phyloP scores from a whole-genome alignment of 2,329 filamentous ascomycete genomes.

The Zopfia rhizophila region DNA sequence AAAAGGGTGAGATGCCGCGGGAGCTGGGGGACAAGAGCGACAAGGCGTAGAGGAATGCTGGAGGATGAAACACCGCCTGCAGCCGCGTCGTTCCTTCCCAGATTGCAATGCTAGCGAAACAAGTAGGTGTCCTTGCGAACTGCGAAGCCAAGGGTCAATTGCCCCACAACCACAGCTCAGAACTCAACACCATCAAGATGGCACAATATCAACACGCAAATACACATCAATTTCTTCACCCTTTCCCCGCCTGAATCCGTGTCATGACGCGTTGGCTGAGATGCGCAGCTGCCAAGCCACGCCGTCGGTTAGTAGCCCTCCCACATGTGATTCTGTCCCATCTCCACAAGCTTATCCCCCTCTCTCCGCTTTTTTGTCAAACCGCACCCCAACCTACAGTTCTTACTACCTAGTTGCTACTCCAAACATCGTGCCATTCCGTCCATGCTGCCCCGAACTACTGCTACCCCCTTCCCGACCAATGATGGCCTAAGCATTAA shows the following conservation, averaged over 20 bases:
- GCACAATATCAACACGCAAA: constrained; percentile 2
- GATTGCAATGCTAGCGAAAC: no score
- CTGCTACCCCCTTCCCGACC: constrained; percentile 10
- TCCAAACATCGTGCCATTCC: constrained; percentile 17
- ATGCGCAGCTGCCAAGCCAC: constrained; percentile 24
- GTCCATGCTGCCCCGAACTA: constrained; percentile 17
- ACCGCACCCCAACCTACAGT: constrained; percentile 22
- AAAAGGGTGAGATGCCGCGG: constrained; percentile 53
- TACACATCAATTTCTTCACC: constrained; percentile 13
- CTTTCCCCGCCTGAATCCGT: constrained; percentile 4
- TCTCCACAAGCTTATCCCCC: constrained; percentile 25
- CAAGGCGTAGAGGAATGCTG: constrained; percentile 31
- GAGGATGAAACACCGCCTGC: no score
- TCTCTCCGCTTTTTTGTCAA: constrained; percentile 34
- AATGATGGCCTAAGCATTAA: constrained; percentile 20
- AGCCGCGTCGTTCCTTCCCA: no score
- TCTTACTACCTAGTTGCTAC: constrained; percentile 2
- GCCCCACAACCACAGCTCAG: constrained; percentile 21
- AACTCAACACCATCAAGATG: constrained; percentile 24
- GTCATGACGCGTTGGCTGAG: constrained; percentile 19
- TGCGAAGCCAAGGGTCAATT: constrained; percentile 8
- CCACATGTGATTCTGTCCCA: constrained; percentile 31
- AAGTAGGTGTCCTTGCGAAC: no score
- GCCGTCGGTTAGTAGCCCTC: constrained; percentile 27
- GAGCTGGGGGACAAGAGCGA: constrained; percentile 45